Base-by-base conservation (phyloP, 2,329 filamentous ascomycete species). In the Parastagonospora avenae region DNA sequence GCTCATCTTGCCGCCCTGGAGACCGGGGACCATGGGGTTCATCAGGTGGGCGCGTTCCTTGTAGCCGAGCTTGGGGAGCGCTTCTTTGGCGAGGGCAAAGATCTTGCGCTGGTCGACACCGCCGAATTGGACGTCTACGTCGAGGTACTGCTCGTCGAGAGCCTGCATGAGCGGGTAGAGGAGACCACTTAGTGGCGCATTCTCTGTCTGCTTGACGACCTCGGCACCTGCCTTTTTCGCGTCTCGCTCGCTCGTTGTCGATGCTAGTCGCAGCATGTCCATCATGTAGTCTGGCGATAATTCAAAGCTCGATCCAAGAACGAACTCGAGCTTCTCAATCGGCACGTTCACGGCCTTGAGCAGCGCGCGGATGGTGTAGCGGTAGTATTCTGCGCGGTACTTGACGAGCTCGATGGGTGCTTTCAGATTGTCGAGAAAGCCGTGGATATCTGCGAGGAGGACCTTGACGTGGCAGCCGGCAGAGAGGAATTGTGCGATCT, bases 161-260 rank as follows among this genome's bases (percentile, higher is more conserved):
- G 90, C 90, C 76, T 97, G 94, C 76, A 99, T 87, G 41, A 95
- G 80, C 1, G 91, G 90, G 79, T 95, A 95, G 55, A 93, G 82
- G 10, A 93, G 80, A 1, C 90, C 90, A 49, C 83, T 85, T 47
- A 95, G 72, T 2, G 88, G 84, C 8, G 88, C 84, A 66, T 93
- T 92, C 49, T 85, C 83, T 3, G 88, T 86, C 78, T 97, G 92
- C 81, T 97, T 97, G 60, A 99, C 93, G 7, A 97, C 85, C 75
- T 97, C 94, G 1, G 91, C 90, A 33, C 93, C 93, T 0, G 93
- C 92, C 76, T 91, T 94, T 76, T 92, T 91, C 12, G 92, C 91
- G 67, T 94, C 87, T 69, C 92, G 86, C 75, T 92, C 86, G 11
- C 87, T 87, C 4, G 89, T 84, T 46, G 90, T 75, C 3, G 84